Base-by-base conservation (phyloP, 371 early-diverging fungal genomes). In the Mortierella sp. region DNA sequence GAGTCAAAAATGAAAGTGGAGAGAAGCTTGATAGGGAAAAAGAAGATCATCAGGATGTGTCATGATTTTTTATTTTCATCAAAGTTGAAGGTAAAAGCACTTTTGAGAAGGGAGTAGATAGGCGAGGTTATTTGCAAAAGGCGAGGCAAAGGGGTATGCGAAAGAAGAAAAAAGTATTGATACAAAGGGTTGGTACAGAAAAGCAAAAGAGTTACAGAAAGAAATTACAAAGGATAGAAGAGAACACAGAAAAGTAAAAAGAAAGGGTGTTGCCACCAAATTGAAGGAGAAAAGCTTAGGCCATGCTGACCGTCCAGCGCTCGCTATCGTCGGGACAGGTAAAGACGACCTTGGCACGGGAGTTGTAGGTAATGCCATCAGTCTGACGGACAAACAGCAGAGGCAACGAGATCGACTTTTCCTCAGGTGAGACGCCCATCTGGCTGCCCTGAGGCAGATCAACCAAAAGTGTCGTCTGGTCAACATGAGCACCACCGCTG, bases 341-440 rank as follows among this genome's bases (percentile, higher is more conserved):
- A 43, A 87, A 87, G 27, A 77, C 75, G 24, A 83, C 82, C 44
- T 83, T 87, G 68, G 87, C 87, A 7, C 87, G 75, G 3, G 87
- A 87, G 75, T 87, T 80, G 76, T 87, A 87, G 0, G 87, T 87
- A 71, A 87, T 87, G 7, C 83, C 87, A 41, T 87, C 87, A 0
- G 58, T 35, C 27, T 82, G 63, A 29, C 87, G 87, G 16, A 87
- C 87, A 72, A 87, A 87, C 29, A 87, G 63, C 74, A 87, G 49
- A 1, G 85, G 85, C 75, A 84, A 29, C 21, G 81, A 75, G 54
- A 84, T n/a, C 7, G 78, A 54, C 54, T 75, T 87, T 27, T 82
- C 87, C 18, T 82, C 85, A 7, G 68, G 63, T 7, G 76, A 60
- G 21, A 70, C 81, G 21, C 78, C 80, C 78, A 84, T 49, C 35